Evolutionary conservation across 768 basidiomycete species (phyloP).

Genomic region (Pleurotus ostreatus): DNA sequence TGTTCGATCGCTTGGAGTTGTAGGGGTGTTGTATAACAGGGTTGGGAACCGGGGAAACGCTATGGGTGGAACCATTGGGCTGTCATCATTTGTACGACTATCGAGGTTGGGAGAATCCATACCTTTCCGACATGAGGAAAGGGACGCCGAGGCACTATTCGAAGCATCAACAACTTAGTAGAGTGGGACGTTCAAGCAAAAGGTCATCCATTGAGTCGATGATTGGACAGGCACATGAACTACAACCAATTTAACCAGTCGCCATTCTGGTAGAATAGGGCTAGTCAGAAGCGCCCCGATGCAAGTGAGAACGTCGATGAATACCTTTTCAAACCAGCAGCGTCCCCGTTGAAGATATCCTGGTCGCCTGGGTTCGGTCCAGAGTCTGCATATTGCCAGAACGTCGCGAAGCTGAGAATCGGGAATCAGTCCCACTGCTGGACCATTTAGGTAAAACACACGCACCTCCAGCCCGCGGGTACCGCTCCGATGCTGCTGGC

Average conservation of each 20-base stretch:
- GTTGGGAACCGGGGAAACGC: background rate
- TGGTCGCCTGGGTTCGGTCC: conserved; percentile 56
- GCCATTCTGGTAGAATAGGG: background rate
- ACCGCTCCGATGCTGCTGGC: conserved; percentile 45
- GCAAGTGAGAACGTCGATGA: background rate
- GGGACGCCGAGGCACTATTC: background rate
- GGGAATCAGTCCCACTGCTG: background rate
- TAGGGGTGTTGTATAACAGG: conserved; percentile 4
- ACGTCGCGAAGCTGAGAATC: conserved; percentile 37
- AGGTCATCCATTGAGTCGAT: background rate
- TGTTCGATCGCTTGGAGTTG: background rate
- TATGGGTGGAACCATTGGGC: background rate
- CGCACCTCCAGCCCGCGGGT: conserved; percentile 54
- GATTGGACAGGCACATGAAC: background rate
- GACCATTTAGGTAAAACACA: background rate
- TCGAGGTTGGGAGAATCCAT: background rate
- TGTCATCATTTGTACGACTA: background rate
- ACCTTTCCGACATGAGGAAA: background rate
- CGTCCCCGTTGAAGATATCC: conserved; percentile 52
- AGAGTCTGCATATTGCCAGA: conserved; percentile 59
- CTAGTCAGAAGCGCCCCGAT: background rate
- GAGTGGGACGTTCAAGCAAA: background rate
- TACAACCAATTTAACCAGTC: background rate
- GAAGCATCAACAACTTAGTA: background rate
- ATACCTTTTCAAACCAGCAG: conserved; percentile 36